Evolutionary conservation across 2,329 filamentous ascomycete genomes (phyloP).

Genomic region (Alternaria alternata): DNA sequence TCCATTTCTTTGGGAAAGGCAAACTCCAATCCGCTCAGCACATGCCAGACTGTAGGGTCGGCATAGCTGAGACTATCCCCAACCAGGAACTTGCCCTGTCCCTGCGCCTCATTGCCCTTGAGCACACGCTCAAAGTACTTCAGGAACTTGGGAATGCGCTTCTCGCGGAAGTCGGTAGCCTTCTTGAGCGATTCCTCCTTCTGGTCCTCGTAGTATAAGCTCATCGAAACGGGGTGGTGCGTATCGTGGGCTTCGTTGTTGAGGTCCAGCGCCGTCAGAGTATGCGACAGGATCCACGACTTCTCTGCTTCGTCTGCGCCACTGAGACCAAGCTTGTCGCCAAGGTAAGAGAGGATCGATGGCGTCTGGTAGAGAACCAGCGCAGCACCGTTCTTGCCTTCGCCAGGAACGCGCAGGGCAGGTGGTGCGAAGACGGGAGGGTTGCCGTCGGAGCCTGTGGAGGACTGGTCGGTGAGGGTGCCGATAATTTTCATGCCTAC

Average conservation of each 20-base stretch:
- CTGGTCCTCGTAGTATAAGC: conserved; percentile 77
- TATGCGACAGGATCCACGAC: conserved; percentile 69
- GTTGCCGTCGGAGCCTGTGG: conserved; percentile 63
- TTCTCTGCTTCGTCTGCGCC: conserved; percentile 59
- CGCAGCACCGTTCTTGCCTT: conserved; percentile 60
- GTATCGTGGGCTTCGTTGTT: conserved; percentile 77
- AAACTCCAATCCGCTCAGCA: conserved; percentile 63
- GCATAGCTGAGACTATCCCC: conserved; percentile 72
- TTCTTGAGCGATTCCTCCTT: conserved; percentile 69
- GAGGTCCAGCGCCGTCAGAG: conserved; percentile 75
- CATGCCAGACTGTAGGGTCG: conserved; percentile 77
- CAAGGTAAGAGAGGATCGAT: conserved; percentile 77
- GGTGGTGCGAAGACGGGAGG: conserved; percentile 73
- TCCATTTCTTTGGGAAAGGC: conserved; percentile 75
- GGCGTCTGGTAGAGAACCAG: conserved; percentile 73
- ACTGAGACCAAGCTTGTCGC: conserved; percentile 65
- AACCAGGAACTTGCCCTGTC: conserved; percentile 70
- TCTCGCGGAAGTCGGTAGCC: conserved; percentile 65
- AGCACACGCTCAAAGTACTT: conserved; percentile 74
- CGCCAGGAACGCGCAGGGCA: conserved; percentile 63
- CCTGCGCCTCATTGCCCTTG: conserved; percentile 63
- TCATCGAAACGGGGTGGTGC: conserved; percentile 72
- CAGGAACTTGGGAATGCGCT: conserved; percentile 75
- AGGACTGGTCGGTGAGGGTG: conserved; percentile 56
- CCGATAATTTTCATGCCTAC: conserved; percentile 59